Percentiles rank a stretch among this genome's conserved stretches.
Conservation (phyloP, 495 filamentous ascomycete species). For the Xylaria scruposa region DNA sequence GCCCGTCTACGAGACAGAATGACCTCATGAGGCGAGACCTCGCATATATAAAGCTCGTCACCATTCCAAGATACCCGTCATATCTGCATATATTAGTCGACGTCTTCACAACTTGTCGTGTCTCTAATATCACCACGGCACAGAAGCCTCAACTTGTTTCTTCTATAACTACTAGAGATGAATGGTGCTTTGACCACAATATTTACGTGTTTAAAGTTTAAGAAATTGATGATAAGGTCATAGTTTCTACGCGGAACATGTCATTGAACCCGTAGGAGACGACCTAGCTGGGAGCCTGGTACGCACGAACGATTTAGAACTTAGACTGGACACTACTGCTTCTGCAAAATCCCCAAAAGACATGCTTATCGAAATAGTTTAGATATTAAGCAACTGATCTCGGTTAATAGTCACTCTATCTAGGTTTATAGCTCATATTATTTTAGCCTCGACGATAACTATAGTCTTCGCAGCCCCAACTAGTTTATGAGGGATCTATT, state of each 20-base stretch:
- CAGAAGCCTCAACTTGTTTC: background rate
- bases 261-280: background rate
- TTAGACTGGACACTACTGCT: background rate
- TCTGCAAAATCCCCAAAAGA: background rate
- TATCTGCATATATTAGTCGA: background rate
- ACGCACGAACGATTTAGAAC: background rate
- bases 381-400: background rate
- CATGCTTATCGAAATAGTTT: background rate
- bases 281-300: background rate
- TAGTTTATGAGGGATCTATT: background rate
- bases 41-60: background rate
- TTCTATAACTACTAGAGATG: background rate
- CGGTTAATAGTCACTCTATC: background rate
- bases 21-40: background rate
- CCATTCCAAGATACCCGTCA: background rate
- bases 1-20: background rate
- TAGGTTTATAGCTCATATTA: background rate
- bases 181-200: background rate
- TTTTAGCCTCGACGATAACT: conserved; percentile 10
- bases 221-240: background rate
- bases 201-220: background rate
- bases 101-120: background rate
- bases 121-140: background rate
- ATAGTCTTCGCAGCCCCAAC: background rate
- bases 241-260: background rate